These are phyloP conservation scores for Ascochyta koolunga DNA, from an alignment of 2,329 filamentous ascomycete species.

Conservation along the genomic window DNA sequence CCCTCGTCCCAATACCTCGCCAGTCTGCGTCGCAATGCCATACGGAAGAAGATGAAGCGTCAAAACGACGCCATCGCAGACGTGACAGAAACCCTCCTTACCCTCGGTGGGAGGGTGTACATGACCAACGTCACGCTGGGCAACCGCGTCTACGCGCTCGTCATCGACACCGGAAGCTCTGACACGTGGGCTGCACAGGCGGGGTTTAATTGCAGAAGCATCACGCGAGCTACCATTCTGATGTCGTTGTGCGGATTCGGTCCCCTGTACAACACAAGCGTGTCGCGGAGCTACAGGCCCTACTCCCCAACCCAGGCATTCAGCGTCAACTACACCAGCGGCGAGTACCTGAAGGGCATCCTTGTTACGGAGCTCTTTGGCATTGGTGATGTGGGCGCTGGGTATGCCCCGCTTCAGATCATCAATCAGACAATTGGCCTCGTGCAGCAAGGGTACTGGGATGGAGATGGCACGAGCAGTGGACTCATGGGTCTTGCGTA, in stretches of 20 bases:
- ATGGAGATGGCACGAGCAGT: constrained; percentile 34
- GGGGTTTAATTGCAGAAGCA: constrained; percentile 24
- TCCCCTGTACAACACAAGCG: constrained; percentile 18
- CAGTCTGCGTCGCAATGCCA: constrained; percentile 7
- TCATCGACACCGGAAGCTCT: constrained; percentile 35
- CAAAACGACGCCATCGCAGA: constrained; percentile 11
- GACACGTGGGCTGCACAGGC: constrained; percentile 36
- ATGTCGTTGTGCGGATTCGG: constrained; percentile 27
- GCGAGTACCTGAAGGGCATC: constrained; percentile 31
- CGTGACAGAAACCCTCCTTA: constrained; percentile 28
- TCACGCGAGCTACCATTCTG: not conserved
- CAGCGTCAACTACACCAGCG: constrained; percentile 30
- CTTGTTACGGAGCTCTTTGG: constrained; percentile 31
- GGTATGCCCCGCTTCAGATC: constrained; percentile 14
- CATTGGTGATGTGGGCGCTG: constrained; percentile 20
- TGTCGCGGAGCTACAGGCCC: not conserved
- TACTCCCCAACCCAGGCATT: constrained; percentile 18
- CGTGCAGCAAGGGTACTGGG: constrained; percentile 36
- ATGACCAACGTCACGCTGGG: constrained; percentile 35
- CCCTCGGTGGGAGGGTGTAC: constrained; percentile 37
- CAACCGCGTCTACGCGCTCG: constrained; percentile 24
- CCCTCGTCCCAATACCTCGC: constrained; percentile 11
- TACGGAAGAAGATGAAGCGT: constrained; percentile 7
- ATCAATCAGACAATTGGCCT: constrained; percentile 36
- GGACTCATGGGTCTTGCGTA: constrained; percentile 41